A percentile compares a stretch with the other conserved stretches of the same genome.
Conservation (phyloP, 2,329 filamentous ascomycete genomes). For the Thielaviopsis punctulata region DNA sequence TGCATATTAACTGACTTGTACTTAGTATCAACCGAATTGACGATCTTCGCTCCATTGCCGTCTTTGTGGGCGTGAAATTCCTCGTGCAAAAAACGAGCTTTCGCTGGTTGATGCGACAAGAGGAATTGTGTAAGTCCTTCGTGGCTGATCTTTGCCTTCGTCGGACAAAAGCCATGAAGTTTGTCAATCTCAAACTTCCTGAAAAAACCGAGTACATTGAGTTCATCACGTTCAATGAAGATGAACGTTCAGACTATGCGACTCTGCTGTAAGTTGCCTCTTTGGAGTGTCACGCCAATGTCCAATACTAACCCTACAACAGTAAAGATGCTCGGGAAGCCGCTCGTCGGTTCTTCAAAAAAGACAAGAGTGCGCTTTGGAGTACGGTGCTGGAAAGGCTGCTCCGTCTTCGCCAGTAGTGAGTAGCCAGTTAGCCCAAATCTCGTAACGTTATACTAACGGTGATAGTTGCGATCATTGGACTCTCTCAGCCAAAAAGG, state of each 20-base stretch:
- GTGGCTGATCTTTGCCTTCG: slow-evolving; percentile 70
- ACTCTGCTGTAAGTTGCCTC: slow-evolving; percentile 41
- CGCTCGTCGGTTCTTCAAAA: slow-evolving; percentile 32
- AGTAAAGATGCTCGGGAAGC: slow-evolving; percentile 48
- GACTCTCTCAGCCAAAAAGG: slow-evolving; percentile 54
- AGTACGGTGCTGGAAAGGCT: slow-evolving; percentile 55
- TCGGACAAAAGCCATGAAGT: slow-evolving; percentile 74
- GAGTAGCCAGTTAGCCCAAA: slow-evolving; percentile 18
- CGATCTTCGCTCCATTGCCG: slow-evolving; percentile 64
- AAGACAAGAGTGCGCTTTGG: slow-evolving; percentile 12
- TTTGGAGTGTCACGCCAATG: neutral
- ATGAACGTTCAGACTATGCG: slow-evolving; percentile 65
- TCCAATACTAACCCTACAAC: slow-evolving; percentile 15
- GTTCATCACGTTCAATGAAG: slow-evolving; percentile 51
- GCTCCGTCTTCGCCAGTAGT: slow-evolving; percentile 63
- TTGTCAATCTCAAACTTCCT: slow-evolving; percentile 66
- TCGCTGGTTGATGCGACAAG: slow-evolving; percentile 44
- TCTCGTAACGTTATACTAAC: slow-evolving; percentile 15
- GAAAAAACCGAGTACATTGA: slow-evolving; percentile 63
- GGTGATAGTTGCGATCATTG: slow-evolving; percentile 58
- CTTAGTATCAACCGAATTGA: slow-evolving; percentile 57
- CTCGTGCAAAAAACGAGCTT: slow-evolving; percentile 59
- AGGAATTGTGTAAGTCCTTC: slow-evolving; percentile 55
- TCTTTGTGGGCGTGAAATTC: slow-evolving; percentile 62
- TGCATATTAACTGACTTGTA: slow-evolving; percentile 15